Percentiles rank a stretch among this genome's conserved stretches.
phyloP scores from a whole-genome alignment of 2,329 filamentous ascomycete species.

The Cercospora sesami region DNA sequence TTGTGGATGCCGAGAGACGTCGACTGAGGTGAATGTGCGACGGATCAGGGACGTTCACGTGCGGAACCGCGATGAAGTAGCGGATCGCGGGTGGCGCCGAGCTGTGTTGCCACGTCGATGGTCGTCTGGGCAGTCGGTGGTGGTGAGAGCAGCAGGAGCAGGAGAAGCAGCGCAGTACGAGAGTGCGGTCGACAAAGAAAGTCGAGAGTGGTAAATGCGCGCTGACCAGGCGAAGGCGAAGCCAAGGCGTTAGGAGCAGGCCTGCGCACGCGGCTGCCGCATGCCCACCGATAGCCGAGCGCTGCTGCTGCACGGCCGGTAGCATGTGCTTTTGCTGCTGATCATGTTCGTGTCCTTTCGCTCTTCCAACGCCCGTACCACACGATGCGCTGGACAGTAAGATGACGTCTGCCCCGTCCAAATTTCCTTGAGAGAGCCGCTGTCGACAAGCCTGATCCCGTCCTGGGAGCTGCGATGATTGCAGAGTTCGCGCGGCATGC shows the following conservation, averaged over 20 bases:
- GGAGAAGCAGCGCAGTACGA: background rate
- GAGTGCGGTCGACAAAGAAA: background rate
- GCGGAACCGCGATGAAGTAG: background rate
- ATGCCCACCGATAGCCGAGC: background rate
- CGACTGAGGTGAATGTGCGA: background rate
- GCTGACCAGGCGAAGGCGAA: background rate
- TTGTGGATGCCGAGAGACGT: background rate
- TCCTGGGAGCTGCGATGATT: background rate
- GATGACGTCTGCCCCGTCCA: background rate
- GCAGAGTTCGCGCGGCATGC: background rate
- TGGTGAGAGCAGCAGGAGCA: background rate
- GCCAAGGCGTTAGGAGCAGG: background rate
- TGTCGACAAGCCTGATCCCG: background rate
- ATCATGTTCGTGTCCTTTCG: background rate
- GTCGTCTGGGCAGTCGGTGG: background rate
- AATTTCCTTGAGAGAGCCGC: background rate
- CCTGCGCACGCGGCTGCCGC: background rate
- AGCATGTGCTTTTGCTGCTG: background rate
- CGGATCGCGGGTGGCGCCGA: background rate
- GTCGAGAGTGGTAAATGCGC: background rate
- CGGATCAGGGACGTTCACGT: background rate
- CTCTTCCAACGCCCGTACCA: background rate
- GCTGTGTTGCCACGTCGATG: background rate
- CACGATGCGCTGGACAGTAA: background rate
- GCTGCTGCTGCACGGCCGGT: background rate